Percentiles rank a stretch among this genome's conserved stretches.
Evolutionary conservation across 2,329 filamentous ascomycete species (phyloP).

Genomic region (Exserohilum turcica): DNA sequence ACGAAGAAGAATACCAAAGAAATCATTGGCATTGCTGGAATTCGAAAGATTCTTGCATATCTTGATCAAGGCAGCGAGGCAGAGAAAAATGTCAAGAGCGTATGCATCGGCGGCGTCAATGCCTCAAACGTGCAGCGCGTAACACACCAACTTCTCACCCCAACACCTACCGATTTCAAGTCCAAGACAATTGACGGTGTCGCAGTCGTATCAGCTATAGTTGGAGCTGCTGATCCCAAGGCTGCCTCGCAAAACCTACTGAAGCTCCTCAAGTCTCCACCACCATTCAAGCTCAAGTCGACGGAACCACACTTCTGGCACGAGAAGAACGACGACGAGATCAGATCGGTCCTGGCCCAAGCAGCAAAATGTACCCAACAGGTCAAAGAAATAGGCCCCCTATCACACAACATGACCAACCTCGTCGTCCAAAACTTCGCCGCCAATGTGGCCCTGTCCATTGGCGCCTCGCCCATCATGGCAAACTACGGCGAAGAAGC

Average conservation of each 20-base stretch:
- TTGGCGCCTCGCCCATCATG: constrained; percentile 94
- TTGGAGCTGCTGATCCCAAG: constrained; percentile 72
- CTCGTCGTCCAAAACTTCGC: constrained; percentile 94
- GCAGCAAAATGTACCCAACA: constrained; percentile 58
- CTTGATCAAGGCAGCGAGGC: constrained; percentile 55
- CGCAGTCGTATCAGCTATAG: constrained; percentile 87
- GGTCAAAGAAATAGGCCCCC: constrained; percentile 68
- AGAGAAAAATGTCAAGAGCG: constrained; percentile 55
- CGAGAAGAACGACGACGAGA: constrained; percentile 22
- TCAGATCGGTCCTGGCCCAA: constrained; percentile 18
- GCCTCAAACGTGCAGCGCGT: constrained; percentile 74
- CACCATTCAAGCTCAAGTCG: constrained; percentile 32
- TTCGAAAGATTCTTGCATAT: constrained; percentile 67
- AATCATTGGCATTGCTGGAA: constrained; percentile 75
- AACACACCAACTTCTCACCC: constrained; percentile 68
- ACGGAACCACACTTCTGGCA: constrained; percentile 23
- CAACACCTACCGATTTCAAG: constrained; percentile 25
- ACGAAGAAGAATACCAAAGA: constrained; percentile 87
- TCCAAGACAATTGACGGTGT: constrained; percentile 74
- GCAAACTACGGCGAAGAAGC: constrained; percentile 85
- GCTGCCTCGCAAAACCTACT: constrained; percentile 65
- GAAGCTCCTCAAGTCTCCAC: constrained; percentile 55
- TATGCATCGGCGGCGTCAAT: constrained; percentile 91
- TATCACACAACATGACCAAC: constrained; percentile 98
- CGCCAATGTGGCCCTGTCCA: constrained; percentile 82